Evolutionary conservation across 345 rosid genomes (phyloP).

Genomic region (Combretum micranthum): DNA sequence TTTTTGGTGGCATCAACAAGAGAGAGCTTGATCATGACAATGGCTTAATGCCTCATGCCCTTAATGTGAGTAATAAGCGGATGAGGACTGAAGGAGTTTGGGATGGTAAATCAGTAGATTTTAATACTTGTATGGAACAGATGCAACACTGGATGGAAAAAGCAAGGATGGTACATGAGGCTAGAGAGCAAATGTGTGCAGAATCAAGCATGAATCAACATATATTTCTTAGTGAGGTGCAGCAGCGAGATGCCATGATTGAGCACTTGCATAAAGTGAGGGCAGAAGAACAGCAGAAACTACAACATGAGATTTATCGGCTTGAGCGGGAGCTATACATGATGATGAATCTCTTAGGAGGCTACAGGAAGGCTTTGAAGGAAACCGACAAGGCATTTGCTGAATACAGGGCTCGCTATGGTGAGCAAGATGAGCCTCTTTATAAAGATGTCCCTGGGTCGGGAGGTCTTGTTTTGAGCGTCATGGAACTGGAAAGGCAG

Average conservation of each 20-base stretch:
- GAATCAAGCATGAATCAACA: slow-evolving; percentile 45
- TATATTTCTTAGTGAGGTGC: slow-evolving; percentile 41
- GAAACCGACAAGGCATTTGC: slow-evolving; percentile 49
- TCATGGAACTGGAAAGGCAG: slow-evolving; percentile 57
- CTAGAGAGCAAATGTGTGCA: slow-evolving; percentile 40
- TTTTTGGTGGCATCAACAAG: slow-evolving; percentile 47
- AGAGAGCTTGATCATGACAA: slow-evolving; percentile 52
- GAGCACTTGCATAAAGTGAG: slow-evolving; percentile 56
- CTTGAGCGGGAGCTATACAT: slow-evolving; percentile 65
- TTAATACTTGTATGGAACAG: slow-evolving; percentile 43
- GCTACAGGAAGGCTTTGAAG: slow-evolving; percentile 75
- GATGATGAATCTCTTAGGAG: slow-evolving; percentile 62
- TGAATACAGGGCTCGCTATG: slow-evolving; percentile 53
- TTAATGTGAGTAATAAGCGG: slow-evolving; percentile 54
- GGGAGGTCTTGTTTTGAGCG: slow-evolving; percentile 72
- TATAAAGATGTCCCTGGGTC: slow-evolving; percentile 72
- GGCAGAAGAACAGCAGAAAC: slow-evolving; percentile 51
- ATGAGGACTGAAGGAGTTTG: slow-evolving; percentile 52
- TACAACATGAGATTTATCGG: slow-evolving; percentile 42
- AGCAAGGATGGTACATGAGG: slow-evolving; percentile 37
- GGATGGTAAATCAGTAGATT: slow-evolving; percentile 40
- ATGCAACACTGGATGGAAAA: slow-evolving; percentile 35
- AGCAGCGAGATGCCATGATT: slow-evolving; percentile 33
- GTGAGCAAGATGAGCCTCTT: slow-evolving; percentile 48
- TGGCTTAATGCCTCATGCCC: slow-evolving; percentile 38